Evolutionary conservation across 2,329 filamentous ascomycete genomes (phyloP), one percentile per base, ranked within the genome.

Genomic region (Penicillium sp.): DNA sequence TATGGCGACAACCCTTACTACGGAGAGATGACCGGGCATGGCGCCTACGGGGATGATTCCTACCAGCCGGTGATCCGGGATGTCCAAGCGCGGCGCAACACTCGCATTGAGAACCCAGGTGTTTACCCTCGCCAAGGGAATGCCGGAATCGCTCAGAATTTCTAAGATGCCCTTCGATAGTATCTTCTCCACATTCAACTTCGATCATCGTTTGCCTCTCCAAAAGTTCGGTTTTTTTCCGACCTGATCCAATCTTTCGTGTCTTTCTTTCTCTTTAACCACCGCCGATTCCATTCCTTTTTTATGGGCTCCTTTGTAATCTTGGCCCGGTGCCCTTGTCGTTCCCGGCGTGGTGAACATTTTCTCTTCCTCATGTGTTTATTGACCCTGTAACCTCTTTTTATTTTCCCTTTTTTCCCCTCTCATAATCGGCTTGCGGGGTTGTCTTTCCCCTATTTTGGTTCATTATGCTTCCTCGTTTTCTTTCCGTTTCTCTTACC

Each of bases 111-210:
- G 77, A 96, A 89, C 71, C 88, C 91, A 2, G 85, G 89, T 43
- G 89, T 94, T 59, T 95, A 90, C 68, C 92, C 93, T 11, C 90
- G 95, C 70, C 92, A 96, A 78, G 86, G 85, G 31, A 96, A 90
- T 67, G 90, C 90, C 37, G 94, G 94, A 56, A 97, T 99, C 67
- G 90, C 94, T 29, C 94, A 97, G 76, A 99, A 99, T 75, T 99
- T 99, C 68, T 97, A 84, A 45, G 44, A 37, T 46, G 9, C n/a
- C 18, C n/a, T n/a, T 40, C n/a, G 22, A 23, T 27, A 26, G 33
- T 20, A 49, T 25, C 35, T 20, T 53, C 43, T 53, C 41, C 29
- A 14, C 4, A 4, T 12, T 12, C 29, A 31, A 12, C 14, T 29
- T 26, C 15, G 14, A 25, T 22, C 20, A 15, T n/a, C 45, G 42